phyloP scores from a whole-genome alignment of 805 yeast genomes.

The Wickerhamomyces silvicola region DNA sequence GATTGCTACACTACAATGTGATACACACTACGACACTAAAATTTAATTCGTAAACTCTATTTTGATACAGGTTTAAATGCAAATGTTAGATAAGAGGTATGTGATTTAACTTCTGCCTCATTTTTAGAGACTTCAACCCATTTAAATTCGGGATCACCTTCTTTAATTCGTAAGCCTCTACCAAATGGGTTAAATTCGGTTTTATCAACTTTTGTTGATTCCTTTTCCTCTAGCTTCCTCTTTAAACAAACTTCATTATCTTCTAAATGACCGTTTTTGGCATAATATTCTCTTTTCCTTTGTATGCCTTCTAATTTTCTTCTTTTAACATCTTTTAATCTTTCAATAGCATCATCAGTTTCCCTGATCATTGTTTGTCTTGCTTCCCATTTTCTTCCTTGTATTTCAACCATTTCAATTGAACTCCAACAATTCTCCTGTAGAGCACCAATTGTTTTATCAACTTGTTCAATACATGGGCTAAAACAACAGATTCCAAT shows the following conservation, averaged over 20 bases:
- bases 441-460: slow-evolving; percentile 72
- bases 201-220: slow-evolving; percentile 27
- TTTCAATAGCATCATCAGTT: slow-evolving; percentile 70
- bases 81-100: slow-evolving; percentile 90
- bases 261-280: slow-evolving; percentile 16
- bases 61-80: slow-evolving; percentile 66
- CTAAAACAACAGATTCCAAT: slow-evolving; percentile 90
- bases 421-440: slow-evolving; percentile 74
- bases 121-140: slow-evolving; percentile 85
- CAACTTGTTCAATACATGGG: slow-evolving; percentile 97
- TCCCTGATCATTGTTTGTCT: slow-evolving; percentile 82
- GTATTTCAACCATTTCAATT: slow-evolving; percentile 89
- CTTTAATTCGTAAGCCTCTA: slow-evolving; percentile 73
- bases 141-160: slow-evolving; percentile 73
- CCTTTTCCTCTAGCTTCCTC: slow-evolving; percentile 18
- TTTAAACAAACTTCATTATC: slow-evolving; percentile 22
- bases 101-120: slow-evolving; percentile 85
- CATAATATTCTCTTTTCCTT: slow-evolving; percentile 34
- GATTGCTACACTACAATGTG: too few relatives aligned
- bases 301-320: slow-evolving; percentile 65
- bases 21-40: too few relatives aligned
- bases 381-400: slow-evolving; percentile 82
- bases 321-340: slow-evolving; percentile 72
- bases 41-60: too few relatives aligned
- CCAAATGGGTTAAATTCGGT: slow-evolving; percentile 89